Base-by-base conservation (phyloP, 257 asterid species). In the Anisodus acutangulus region DNA sequence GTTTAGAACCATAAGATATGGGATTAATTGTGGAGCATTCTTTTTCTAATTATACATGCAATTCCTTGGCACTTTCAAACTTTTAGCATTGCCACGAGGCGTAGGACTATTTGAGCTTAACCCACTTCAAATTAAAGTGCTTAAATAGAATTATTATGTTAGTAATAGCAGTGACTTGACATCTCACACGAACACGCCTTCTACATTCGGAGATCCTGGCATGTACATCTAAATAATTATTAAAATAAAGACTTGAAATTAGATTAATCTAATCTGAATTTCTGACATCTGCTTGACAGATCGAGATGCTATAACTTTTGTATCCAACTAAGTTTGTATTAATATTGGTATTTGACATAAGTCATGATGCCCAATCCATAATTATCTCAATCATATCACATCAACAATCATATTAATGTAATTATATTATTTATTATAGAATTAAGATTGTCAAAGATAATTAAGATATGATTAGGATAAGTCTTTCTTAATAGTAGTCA, bases 101-200 rank as follows among this genome's bases (percentile, higher is more conserved):
- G 37, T 13, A 37, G 13, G 11, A 37, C 22, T 41, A 39, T 39
- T 39, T 26, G 15, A 69, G 78, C 11, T 68, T 15, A 68, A 37
- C 53, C 53, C 12, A 68, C 78, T 37, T 37, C 26, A 37, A 68
- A 15, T 68, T 68, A 68, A 68, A 68, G 78, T 16, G 54, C 78
- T 41, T 69, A 41, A 69, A 7, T 69, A 39, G 15, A 39, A 69
- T 16, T 39, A 41, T 17, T 35, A 79, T 53, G 66, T 43, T 8
- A 68, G 8, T 69, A 16, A 69, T 41, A 39, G 54, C 15, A 15
- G 15, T 16, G 54, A 43, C 11, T 16, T 69, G 54, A 68, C 64
- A 58, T 17, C 10, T 59, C 31, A 59, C 53, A 68, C 4, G 10
- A 4, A 4, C 64, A 59, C 22, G 63, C 63, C 16, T 16, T 37